Evolutionary conservation across 129 eudicot genomes (phyloP).

Genomic region (Deinandra increscens): DNA sequence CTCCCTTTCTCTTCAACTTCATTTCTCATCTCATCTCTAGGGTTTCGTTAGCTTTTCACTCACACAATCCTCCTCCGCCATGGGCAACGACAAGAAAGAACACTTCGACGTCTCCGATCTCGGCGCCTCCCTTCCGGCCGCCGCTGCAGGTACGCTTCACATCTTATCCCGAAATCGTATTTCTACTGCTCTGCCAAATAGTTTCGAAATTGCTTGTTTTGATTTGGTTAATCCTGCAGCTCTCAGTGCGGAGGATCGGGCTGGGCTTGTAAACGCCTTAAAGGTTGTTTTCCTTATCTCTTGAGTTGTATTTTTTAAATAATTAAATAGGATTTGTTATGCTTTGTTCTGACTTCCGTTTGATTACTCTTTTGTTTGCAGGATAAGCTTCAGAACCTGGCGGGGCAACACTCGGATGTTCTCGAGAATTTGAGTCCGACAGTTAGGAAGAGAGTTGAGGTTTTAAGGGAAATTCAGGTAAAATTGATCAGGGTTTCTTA

Average conservation of each 20-base stretch:
- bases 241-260: constrained; percentile 78
- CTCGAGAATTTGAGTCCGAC: constrained; percentile 53
- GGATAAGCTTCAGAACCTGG: constrained; percentile 74
- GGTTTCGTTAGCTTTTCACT: neutral
- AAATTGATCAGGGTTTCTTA: neutral
- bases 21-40: constrained; percentile 10
- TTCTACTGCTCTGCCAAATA: neutral
- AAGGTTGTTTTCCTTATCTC: constrained; percentile 42
- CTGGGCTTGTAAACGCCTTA: constrained; percentile 75
- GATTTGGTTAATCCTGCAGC: constrained; percentile 32
- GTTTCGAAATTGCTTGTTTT: neutral
- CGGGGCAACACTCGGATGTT: constrained; percentile 60
- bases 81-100: constrained; percentile 53
- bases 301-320: neutral
- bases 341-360: neutral
- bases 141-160: constrained; percentile 51
- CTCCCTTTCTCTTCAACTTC: constrained; percentile 22
- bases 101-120: constrained; percentile 61
- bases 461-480: constrained; percentile 63
- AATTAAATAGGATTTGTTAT: neutral
- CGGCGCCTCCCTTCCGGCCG: constrained; percentile 70
- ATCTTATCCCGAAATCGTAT: neutral
- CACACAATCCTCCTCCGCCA: constrained; percentile 4
- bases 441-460: constrained; percentile 73
- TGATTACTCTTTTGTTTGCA: constrained; percentile 27